Percentiles rank a stretch among this genome's conserved stretches.
These are phyloP conservation scores for Yarrowia deformans DNA, from an alignment of 805 yeast genomes.

Conservation along the genomic window DNA sequence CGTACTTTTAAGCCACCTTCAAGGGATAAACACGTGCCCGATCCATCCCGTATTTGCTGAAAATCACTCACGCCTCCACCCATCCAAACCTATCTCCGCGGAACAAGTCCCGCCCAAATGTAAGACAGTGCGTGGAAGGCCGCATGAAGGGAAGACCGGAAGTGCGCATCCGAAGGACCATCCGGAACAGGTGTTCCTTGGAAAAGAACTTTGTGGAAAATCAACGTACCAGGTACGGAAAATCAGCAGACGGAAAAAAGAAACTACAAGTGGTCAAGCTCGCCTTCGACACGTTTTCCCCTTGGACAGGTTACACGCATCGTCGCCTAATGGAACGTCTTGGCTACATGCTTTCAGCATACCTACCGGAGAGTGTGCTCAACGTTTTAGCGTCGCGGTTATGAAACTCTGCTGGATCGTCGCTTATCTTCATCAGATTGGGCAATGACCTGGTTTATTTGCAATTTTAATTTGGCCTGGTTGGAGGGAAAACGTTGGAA, in stretches of 20 bases:
- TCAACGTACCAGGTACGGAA: too few species aligned
- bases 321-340: conserved; percentile 4
- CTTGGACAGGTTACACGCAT: not conserved
- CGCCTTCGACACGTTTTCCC: not conserved
- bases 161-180: not conserved
- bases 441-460: not conserved
- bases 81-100: not conserved
- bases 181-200: not conserved
- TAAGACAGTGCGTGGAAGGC: conserved; percentile 16
- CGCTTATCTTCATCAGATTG: conserved; percentile 12
- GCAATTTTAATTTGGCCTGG: not conserved
- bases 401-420: not conserved
- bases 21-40: not conserved
- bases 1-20: too few species aligned
- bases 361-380: too few species aligned
- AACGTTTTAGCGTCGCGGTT: too few species aligned
- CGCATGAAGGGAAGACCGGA: conserved; percentile 5
- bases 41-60: not conserved
- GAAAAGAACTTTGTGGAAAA: too few species aligned
- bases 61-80: conserved; percentile 2
- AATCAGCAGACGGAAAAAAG: not conserved
- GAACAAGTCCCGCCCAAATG: not conserved
- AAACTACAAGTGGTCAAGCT: too few species aligned
- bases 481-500: not conserved
- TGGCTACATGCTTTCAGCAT: not conserved